phyloP scores from a whole-genome alignment of 116 monocot species.

The Trichopus zeylanicus region DNA sequence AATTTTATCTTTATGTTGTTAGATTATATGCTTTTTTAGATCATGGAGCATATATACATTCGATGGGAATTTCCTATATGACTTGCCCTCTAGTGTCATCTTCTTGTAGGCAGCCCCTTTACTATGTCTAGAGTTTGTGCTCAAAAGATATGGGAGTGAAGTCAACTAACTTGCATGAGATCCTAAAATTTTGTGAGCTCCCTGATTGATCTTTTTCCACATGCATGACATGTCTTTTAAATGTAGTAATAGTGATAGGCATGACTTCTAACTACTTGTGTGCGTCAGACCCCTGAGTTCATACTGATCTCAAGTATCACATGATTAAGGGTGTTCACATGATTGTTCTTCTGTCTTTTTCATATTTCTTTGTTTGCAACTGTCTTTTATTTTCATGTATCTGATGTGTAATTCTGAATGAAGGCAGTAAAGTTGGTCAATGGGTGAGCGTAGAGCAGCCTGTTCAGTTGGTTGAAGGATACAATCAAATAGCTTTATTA shows the following conservation, averaged over 20 bases:
- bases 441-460: constrained; percentile 62
- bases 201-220: too few relatives aligned
- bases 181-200: too few relatives aligned
- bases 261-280: neutral
- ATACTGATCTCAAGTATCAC: neutral
- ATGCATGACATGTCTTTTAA: neutral
- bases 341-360: neutral
- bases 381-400: neutral
- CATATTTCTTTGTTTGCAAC: neutral
- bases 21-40: too few relatives aligned
- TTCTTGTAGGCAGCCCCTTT: too few relatives aligned
- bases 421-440: constrained; percentile 71
- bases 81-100: too few relatives aligned
- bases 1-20: too few relatives aligned
- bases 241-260: neutral
- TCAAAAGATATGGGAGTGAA: too few relatives aligned
- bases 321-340: neutral
- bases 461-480: constrained; percentile 52
- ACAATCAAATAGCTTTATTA: constrained; percentile 62
- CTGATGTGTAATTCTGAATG: constrained; percentile 18
- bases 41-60: too few relatives aligned
- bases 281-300: neutral
- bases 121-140: too few relatives aligned
- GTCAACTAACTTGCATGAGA: neutral
- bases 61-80: too few relatives aligned